phyloP scores from a whole-genome alignment of 176 grass and related monocot species.

The Oryza coarctata region DNA sequence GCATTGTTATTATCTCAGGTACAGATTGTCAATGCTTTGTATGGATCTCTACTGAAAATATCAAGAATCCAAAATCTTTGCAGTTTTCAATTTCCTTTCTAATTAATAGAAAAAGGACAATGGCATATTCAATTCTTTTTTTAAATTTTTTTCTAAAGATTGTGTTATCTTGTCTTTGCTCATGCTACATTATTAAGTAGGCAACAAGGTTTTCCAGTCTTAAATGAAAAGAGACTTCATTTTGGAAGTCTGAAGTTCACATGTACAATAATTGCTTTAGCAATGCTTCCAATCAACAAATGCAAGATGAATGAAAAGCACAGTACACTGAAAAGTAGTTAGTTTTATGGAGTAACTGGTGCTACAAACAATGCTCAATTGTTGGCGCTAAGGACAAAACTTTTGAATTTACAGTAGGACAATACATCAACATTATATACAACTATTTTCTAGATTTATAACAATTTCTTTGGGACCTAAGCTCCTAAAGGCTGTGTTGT shows the following conservation, averaged over 20 bases:
- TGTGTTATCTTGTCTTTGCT: not conserved
- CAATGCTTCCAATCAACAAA: not conserved
- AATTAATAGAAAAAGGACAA: not conserved
- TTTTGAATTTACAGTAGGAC: not conserved
- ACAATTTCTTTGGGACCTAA: not conserved
- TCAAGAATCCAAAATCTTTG: not conserved
- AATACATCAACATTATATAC: not conserved
- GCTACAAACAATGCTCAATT: not conserved
- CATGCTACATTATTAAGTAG: not conserved
- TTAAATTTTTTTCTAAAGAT: not conserved
- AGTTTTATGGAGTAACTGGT: not conserved
- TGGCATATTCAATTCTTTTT: not conserved
- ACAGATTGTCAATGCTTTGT: not conserved
- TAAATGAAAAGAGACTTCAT: not conserved
- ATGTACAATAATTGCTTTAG: not conserved
- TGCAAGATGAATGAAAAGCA: not conserved
- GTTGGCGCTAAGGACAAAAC: not conserved
- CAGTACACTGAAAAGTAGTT: not conserved
- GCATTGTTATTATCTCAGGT: not conserved
- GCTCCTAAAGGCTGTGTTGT: no score
- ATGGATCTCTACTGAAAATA: not conserved
- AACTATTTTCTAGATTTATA: not conserved
- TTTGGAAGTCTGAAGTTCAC: not conserved
- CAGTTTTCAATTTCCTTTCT: not conserved
- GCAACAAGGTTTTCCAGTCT: not conserved